A percentile compares a stretch with the other conserved stretches of the same genome.
These are phyloP conservation scores for Aspergillus eucalypticola DNA, from an alignment of 2,329 filamentous ascomycete genomes.

Conservation along the genomic window DNA sequence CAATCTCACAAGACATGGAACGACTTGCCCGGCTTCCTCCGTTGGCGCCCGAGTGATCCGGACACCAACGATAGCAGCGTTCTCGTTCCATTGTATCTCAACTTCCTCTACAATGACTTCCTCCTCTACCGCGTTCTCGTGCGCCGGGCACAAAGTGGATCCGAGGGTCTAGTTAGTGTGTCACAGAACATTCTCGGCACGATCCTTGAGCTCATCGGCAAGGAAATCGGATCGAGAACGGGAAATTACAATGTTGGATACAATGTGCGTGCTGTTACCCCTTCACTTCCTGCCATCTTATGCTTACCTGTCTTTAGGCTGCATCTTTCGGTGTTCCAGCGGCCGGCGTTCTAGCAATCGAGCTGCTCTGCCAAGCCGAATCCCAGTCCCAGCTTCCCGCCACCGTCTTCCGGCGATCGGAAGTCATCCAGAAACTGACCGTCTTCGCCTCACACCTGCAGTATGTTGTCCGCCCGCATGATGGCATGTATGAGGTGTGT, in stretches of 20 bases:
- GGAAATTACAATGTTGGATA: constrained; percentile 17
- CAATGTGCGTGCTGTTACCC: constrained; percentile 17
- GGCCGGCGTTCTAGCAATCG: constrained; percentile 30
- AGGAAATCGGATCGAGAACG: constrained; percentile 12
- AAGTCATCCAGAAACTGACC: constrained; percentile 32
- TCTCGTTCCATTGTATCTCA: constrained; percentile 21
- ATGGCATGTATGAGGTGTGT: constrained; percentile 27
- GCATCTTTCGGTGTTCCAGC: constrained; percentile 28
- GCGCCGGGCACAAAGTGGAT: constrained; percentile 21
- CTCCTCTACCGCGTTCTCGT: constrained; percentile 25
- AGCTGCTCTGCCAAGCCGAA: constrained; percentile 26
- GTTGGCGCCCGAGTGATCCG: constrained; percentile 18
- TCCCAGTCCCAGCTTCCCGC: neutral
- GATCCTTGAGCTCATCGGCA: constrained; percentile 17
- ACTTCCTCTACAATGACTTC: constrained; percentile 29
- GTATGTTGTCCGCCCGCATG: constrained; percentile 21
- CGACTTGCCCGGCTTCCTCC: constrained; percentile 22
- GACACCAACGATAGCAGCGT: constrained; percentile 11
- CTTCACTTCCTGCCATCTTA: neutral
- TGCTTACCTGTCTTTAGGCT: constrained; percentile 14
- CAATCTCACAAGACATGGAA: constrained; percentile 18
- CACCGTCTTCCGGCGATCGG: constrained; percentile 23
- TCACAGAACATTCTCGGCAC: constrained; percentile 26
- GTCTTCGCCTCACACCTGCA: constrained; percentile 28
- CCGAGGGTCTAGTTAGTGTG: constrained; percentile 20